Conservation (phyloP, 805 yeast species). For the Candida nonsorbophila region DNA sequence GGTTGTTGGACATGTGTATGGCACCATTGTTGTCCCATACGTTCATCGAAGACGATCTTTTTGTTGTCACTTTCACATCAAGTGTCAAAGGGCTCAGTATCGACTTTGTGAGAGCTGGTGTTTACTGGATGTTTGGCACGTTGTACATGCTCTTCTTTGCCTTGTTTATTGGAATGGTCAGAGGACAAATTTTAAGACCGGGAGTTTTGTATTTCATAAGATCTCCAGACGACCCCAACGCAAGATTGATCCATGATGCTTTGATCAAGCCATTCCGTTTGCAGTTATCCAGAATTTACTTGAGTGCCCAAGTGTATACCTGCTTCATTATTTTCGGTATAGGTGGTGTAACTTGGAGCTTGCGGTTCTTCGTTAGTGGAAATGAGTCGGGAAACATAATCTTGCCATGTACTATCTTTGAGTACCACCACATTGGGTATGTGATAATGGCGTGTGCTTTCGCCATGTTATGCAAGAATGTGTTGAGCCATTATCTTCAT, state of each 20-base stretch:
- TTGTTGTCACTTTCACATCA: slow-evolving; percentile 5
- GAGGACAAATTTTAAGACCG: slow-evolving; percentile 67
- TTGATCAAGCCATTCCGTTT: slow-evolving; percentile 66
- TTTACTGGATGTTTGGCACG: slow-evolving; percentile 72
- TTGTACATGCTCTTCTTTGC: slow-evolving; percentile 85
- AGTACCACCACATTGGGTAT: slow-evolving; percentile 1
- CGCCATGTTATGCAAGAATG: slow-evolving; percentile 3
- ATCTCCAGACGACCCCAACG: slow-evolving; percentile 91
- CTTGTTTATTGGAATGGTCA: slow-evolving; percentile 75
- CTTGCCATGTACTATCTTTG: neutral
- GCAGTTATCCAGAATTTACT: slow-evolving; percentile 66
- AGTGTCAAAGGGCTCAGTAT: slow-evolving; percentile 4
- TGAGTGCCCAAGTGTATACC: slow-evolving; percentile 73
- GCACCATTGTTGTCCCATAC: slow-evolving; percentile 42
- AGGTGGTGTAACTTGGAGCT: slow-evolving; percentile 56
- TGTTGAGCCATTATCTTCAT: slow-evolving; percentile 30
- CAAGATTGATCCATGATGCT: slow-evolving; percentile 82
- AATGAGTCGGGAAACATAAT: neutral
- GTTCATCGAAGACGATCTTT: slow-evolving; percentile 1
- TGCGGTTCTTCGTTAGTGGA: slow-evolving; percentile 20
- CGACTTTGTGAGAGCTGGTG: slow-evolving; percentile 13
- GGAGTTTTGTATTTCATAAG: slow-evolving; percentile 90
- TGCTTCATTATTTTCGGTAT: slow-evolving; percentile 70
- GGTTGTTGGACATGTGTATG: slow-evolving; percentile 62
- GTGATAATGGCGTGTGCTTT: slow-evolving; percentile 1